Base-by-base conservation (phyloP, 208 protist species). In the Leishmania martiniquensis region DNA sequence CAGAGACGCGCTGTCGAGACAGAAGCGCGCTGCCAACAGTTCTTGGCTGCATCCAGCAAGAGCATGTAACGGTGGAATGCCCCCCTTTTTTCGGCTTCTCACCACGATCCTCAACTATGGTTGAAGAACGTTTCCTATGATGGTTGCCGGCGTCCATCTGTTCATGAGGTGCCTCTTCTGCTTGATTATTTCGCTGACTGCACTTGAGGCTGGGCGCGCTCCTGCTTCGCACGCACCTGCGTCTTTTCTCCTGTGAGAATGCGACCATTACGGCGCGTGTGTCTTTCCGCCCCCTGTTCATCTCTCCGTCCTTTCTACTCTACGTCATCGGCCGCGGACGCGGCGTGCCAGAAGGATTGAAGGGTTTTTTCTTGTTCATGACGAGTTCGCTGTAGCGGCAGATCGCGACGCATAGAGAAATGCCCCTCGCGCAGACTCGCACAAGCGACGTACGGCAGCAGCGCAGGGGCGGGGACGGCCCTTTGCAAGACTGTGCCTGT, bases 1-100 rank as follows among this genome's bases (percentile, higher is more conserved):
- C 74, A 90, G 42, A 78, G 85, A 32, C 85, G 90, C 55, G 77
- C 85, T 2, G 85, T 86, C 3, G 87, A 93, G 52, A 72, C 85
- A n/a, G 81, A 84, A 51, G 47, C 83, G 57, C 65, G 51, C 45
- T 93, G 89, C 60, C 70, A 63, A 9, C 65, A 77, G 10, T 72
- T 82, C 59, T 54, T 83, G 37, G 74, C 69, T 45, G 78, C 89
- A 52, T 76, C 88, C 51, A 59, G 32, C 49, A 45, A 45, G 52
- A 17, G 39, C 22, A 42, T 59, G 70, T 74, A 65, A 76, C n/a
- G 45, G 87, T 42, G 81, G 63, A 78, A 78, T n/a, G 72, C 15
- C 25, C 25, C 42, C 25, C 25, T 42, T 47, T 22, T 42, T 5
- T 29, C 34, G 17, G 10, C 22, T 12, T 49, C 44, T 49, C 22